phyloP scores from a whole-genome alignment of 768 basidiomycete species.

The Mrakia frigida region DNA sequence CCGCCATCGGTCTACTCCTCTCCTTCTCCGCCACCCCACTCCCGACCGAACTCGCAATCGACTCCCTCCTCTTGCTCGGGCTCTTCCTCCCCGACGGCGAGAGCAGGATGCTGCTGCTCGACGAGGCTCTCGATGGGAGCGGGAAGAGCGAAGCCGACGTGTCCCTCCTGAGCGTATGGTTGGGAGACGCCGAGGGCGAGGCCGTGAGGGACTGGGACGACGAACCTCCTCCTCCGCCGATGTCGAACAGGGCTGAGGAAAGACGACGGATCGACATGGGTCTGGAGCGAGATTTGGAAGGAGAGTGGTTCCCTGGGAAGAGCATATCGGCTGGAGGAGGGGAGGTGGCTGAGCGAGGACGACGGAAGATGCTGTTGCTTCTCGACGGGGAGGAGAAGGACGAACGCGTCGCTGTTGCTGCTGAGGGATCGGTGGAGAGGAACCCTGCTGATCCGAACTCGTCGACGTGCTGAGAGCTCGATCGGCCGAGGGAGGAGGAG shows the following conservation, averaged over 20 bases:
- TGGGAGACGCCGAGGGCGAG: not conserved
- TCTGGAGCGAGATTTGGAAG: not conserved
- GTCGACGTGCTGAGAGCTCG: not conserved
- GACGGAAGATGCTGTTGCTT: slow-evolving; percentile 5
- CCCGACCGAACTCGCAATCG: slow-evolving; percentile 13
- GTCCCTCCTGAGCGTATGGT: not conserved
- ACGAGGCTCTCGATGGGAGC: not conserved
- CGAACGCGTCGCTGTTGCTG: not conserved
- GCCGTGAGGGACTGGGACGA: slow-evolving; percentile 1
- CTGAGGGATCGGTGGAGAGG: slow-evolving; percentile 4
- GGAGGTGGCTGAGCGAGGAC: slow-evolving; percentile 20
- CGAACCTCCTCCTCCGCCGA: not conserved
- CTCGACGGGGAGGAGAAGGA: not conserved
- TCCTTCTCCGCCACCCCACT: not conserved
- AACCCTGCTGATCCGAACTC: not conserved
- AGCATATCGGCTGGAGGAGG: slow-evolving; percentile 5
- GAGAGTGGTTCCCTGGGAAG: not conserved
- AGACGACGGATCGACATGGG: slow-evolving; percentile 24
- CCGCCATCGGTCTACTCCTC: slow-evolving; percentile 15
- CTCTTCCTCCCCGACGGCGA: slow-evolving; percentile 2
- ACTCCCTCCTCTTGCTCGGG: slow-evolving; percentile 16
- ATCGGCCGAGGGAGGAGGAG: not conserved
- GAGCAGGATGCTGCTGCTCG: slow-evolving; percentile 2
- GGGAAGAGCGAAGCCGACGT: slow-evolving; percentile 7
- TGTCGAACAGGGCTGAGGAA: slow-evolving; percentile 9